Conservation (phyloP, 257 asterid species). For the Agastache rugosa region DNA sequence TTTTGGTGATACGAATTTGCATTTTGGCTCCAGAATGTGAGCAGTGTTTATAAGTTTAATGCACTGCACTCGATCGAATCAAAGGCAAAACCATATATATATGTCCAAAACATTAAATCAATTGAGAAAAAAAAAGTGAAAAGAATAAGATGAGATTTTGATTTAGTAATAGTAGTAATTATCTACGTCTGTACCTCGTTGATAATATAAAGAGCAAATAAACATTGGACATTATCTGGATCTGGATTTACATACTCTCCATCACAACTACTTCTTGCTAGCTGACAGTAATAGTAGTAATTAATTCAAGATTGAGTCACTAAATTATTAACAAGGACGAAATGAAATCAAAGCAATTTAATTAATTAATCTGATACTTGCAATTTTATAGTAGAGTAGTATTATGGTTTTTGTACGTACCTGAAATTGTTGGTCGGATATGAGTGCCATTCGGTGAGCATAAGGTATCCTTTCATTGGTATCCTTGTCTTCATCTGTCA, state of each 20-base stretch:
- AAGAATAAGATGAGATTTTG: too few relatives aligned
- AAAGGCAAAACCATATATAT: not conserved
- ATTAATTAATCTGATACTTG: too few relatives aligned
- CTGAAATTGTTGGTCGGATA: slow-evolving; percentile 54
- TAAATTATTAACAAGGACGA: not conserved
- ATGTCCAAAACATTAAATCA: not conserved
- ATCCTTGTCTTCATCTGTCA: slow-evolving; percentile 20
- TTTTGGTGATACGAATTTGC: slow-evolving; percentile 36
- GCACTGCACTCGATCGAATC: slow-evolving; percentile 39
- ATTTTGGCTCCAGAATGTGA: slow-evolving; percentile 51
- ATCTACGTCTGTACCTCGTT: slow-evolving; percentile 37
- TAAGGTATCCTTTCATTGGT: slow-evolving; percentile 40
- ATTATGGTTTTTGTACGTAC: too few relatives aligned
- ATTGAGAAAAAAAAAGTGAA: too few relatives aligned
- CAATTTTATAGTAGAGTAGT: too few relatives aligned
- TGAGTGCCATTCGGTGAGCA: slow-evolving; percentile 58
- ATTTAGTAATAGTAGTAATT: too few relatives aligned
- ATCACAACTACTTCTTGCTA: slow-evolving; percentile 47
- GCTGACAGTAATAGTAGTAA: slow-evolving; percentile 35
- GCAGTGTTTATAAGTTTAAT: not conserved
- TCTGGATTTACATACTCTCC: slow-evolving; percentile 50
- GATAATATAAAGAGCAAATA: slow-evolving; percentile 39
- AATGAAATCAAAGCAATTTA: not conserved
- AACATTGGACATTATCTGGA: slow-evolving; percentile 38
- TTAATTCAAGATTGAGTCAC: not conserved